phyloP scores from a whole-genome alignment of 805 yeast species.

The Candida dendrica region DNA sequence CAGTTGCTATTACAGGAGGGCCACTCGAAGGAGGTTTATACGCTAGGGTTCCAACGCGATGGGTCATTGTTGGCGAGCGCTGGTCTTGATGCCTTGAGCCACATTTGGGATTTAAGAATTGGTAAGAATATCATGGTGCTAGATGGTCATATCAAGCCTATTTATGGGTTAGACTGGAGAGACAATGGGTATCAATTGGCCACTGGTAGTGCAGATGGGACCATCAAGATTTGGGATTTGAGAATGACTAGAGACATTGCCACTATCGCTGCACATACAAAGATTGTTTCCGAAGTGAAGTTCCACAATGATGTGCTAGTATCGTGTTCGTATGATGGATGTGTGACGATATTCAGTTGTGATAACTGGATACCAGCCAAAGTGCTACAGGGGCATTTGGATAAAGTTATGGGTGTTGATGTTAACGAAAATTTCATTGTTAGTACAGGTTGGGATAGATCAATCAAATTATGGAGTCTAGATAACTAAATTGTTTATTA shows the following conservation, averaged over 20 bases:
- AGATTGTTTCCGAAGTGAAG: conserved; percentile 58
- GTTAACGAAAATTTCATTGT: conserved; percentile 39
- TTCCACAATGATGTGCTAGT: conserved; percentile 39
- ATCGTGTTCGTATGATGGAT: conserved; percentile 67
- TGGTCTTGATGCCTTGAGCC: conserved; percentile 67
- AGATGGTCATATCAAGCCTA: conserved; percentile 64
- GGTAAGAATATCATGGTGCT: conserved; percentile 58
- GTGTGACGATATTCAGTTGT: conserved; percentile 53
- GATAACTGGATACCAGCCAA: conserved; percentile 62
- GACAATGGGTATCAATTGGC: conserved; percentile 69
- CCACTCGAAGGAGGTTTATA: conserved; percentile 65
- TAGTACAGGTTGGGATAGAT: conserved; percentile 81
- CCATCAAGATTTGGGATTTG: conserved; percentile 81
- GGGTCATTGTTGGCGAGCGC: conserved; percentile 73
- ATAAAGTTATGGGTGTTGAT: conserved; percentile 69
- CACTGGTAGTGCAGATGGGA: conserved; percentile 79
- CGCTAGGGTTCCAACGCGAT: conserved; percentile 60
- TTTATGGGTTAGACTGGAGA: conserved; percentile 69
- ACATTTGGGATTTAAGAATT: conserved; percentile 81
- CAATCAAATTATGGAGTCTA: conserved; percentile 55
- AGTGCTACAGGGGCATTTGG: conserved; percentile 50
- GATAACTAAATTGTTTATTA: conserved; percentile 3
- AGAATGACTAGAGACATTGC: conserved; percentile 38
- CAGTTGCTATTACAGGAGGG: conserved; percentile 76
- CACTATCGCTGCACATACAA: conserved; percentile 69